Evolutionary conservation across 257 asterid species (phyloP), one percentile per base, ranked within the genome.

Genomic region (Galeopsis tetrahit): DNA sequence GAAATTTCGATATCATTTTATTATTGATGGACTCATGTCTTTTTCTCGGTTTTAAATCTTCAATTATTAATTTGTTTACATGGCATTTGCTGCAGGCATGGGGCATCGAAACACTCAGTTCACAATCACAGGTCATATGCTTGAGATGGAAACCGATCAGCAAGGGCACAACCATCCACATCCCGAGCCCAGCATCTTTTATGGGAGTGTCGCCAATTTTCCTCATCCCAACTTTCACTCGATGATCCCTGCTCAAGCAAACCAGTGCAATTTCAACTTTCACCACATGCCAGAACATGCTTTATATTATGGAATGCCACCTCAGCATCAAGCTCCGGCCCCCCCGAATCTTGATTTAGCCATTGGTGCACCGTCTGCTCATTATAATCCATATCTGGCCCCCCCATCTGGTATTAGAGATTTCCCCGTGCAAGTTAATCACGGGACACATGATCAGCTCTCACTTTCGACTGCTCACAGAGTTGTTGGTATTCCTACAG

Each of bases 71-170:
- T 35, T 61, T 35, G 38, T 56, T 61, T 49, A 49, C 11, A 64
- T 77, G 74, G 70, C 75, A 64, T 79, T 73, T 78, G 70, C 52
- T 78, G 77, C 80, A 87, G 91, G 85, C 75, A 92, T 95, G 99
- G 96, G 88, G 74, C 92, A 92, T 63, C 80, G 90, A 71, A 87
- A 82, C 63, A 85, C 82, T 65, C 88, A 80, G 63, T 70, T 80
- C 79, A 74, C 46, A 0, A 76, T 80, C 79, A 74, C 46, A 0
- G 77, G 82, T 79, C 85, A 83, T 56, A 82, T 83, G 80, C 75
- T 72, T 65, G 87, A 88, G 67, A 53, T 79, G 72, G 96, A 85
- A 81, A 56, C 83, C 5, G 88, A 89, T 72, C 93, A 81, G 61
- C 90, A 66, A 74, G 84, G 91, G 63, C 95, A 73, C 63, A 79